A percentile compares a stretch with the other conserved stretches of the same genome.
phyloP scores from a whole-genome alignment of 176 grass and related monocot genomes.

The Urochloa ruziziensis region DNA sequence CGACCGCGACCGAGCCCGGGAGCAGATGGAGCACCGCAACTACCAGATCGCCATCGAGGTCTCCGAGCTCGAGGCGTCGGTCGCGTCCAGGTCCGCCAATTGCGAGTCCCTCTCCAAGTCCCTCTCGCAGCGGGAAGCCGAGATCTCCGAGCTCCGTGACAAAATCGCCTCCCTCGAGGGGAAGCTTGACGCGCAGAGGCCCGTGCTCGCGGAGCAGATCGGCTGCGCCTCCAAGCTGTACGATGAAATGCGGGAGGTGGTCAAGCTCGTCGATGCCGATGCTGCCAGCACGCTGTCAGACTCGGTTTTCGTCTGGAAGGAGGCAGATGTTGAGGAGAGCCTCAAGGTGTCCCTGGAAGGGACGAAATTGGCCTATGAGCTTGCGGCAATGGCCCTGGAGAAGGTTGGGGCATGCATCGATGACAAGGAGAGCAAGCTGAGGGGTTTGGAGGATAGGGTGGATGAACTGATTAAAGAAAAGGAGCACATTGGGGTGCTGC shows the following conservation, averaged over 20 bases:
- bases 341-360: constrained; percentile 71
- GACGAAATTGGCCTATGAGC: constrained; percentile 52
- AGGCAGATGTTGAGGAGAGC: constrained; percentile 70
- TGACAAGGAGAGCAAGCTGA: constrained; percentile 38
- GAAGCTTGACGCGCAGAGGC: constrained; percentile 74
- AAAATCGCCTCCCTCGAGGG: constrained; percentile 38
- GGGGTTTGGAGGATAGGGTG: constrained; percentile 52
- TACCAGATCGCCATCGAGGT: constrained; percentile 99
- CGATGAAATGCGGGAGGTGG: constrained; percentile 58
- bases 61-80: constrained; percentile 80
- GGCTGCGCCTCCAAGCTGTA: constrained; percentile 68
- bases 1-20: constrained; percentile 59
- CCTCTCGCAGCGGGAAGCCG: constrained; percentile 49
- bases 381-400: constrained; percentile 48
- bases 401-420: constrained; percentile 59
- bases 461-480: constrained; percentile 62
- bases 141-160: constrained; percentile 44
- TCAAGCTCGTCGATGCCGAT: constrained; percentile 41
- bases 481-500: constrained; percentile 82
- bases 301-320: constrained; percentile 78
- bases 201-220: constrained; percentile 76
- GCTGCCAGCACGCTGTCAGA: constrained; percentile 40
- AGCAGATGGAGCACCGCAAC: constrained; percentile 83
- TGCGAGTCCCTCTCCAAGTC: constrained; percentile 53
- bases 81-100: constrained; percentile 38